Percentiles rank a stretch among this genome's conserved stretches.
These are phyloP conservation scores for Stachybotrys echinatus DNA, from an alignment of 2,329 filamentous ascomycete species.

Conservation along the genomic window DNA sequence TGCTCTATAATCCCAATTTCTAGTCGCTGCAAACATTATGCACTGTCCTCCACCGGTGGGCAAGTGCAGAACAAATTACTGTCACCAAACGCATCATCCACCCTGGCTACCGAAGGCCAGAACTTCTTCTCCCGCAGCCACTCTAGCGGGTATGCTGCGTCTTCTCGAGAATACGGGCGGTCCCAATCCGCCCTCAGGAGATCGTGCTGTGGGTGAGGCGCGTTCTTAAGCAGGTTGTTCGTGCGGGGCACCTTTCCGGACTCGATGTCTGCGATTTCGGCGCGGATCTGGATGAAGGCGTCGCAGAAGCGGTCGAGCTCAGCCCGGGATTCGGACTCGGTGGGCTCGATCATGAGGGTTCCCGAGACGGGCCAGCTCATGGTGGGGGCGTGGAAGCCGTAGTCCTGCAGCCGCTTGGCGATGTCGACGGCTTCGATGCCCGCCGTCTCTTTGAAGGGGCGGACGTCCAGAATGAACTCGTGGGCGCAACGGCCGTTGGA, in stretches of 20 bases:
- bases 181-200: conserved; percentile 70
- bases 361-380: conserved; percentile 96
- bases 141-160: conserved; percentile 79
- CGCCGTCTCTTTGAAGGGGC: conserved; percentile 75
- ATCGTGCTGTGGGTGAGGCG: conserved; percentile 81
- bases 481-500: conserved; percentile 82
- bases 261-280: conserved; percentile 81
- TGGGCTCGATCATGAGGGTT: conserved; percentile 97
- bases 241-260: conserved; percentile 69
- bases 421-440: conserved; percentile 91
- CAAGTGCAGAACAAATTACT: conserved; percentile 94
- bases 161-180: conserved; percentile 72
- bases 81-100: conserved; percentile 89
- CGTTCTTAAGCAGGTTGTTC: conserved; percentile 81
- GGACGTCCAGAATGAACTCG: conserved; percentile 92
- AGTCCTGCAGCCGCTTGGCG: conserved; percentile 94
- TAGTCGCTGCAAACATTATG: too few relatives aligned
- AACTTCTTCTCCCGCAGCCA: conserved; percentile 95
- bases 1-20: not conserved
- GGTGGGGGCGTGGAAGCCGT: conserved; percentile 94
- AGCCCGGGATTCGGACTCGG: conserved; percentile 85
- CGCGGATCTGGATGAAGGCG: conserved; percentile 78
- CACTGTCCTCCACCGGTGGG: conserved; percentile 68
- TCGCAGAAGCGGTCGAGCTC: conserved; percentile 94
- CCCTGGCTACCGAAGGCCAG: conserved; percentile 81